Conservation (phyloP, 2,329 filamentous ascomycete species). For the Anthostomella pinea region DNA sequence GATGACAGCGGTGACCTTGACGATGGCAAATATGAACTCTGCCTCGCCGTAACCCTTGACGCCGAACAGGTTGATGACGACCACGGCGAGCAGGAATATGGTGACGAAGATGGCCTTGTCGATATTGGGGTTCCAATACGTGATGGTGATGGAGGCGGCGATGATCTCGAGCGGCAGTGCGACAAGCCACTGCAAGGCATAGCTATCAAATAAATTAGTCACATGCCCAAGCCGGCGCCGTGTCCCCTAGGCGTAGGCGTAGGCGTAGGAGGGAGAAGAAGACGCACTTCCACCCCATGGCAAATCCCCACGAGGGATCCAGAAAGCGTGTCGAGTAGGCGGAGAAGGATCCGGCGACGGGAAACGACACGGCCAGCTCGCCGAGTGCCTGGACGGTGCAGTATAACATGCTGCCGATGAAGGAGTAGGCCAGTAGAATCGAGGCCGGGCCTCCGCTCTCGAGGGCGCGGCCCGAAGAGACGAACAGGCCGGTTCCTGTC, state of each 20-base stretch:
- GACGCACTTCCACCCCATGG: slow-evolving; percentile 87
- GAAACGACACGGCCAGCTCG: slow-evolving; percentile 86
- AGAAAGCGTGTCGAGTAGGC: slow-evolving; percentile 89
- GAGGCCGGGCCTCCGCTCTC: slow-evolving; percentile 74
- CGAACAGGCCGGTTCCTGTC: slow-evolving; percentile 77
- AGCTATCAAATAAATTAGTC: too few relatives aligned
- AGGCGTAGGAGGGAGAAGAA: too few relatives aligned
- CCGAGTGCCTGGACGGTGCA: slow-evolving; percentile 89
- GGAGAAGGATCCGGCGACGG: slow-evolving; percentile 87
- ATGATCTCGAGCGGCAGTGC: slow-evolving; percentile 84
- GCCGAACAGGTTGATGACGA: slow-evolving; percentile 82
- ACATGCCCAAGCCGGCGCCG: too few relatives aligned
- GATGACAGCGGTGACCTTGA: slow-evolving; percentile 84
- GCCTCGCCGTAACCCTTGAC: slow-evolving; percentile 88
- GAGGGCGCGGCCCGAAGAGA: slow-evolving; percentile 73
- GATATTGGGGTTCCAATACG: slow-evolving; percentile 69
- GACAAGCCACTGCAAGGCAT: slow-evolving; percentile 84
- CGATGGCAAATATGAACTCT: slow-evolving; percentile 80
- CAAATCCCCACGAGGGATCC: slow-evolving; percentile 91
- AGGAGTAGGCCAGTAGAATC: slow-evolving; percentile 70
- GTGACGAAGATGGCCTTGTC: slow-evolving; percentile 76
- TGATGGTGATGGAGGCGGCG: slow-evolving; percentile 78
- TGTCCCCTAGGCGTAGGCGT: too few relatives aligned
- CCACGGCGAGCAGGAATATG: slow-evolving; percentile 73
- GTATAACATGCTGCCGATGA: slow-evolving; percentile 85